A percentile compares a stretch with the other conserved stretches of the same genome.
These are phyloP conservation scores for Jaapia argillacea DNA, from an alignment of 768 basidiomycete genomes.

Conservation along the genomic window DNA sequence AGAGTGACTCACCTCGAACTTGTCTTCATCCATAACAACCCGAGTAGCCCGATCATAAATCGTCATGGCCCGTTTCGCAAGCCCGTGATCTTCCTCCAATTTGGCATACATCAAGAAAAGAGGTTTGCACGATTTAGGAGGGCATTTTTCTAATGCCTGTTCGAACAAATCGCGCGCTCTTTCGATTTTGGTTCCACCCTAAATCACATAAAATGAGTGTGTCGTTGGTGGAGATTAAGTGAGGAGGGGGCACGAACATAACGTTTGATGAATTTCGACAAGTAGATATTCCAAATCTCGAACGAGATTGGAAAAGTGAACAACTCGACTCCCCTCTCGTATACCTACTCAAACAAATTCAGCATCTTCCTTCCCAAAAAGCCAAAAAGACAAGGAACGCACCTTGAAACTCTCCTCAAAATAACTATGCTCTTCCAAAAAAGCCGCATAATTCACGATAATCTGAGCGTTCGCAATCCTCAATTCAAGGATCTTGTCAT, in stretches of 20 bases:
- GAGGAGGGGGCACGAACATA: constrained; percentile 49
- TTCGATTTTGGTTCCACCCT: constrained; percentile 93
- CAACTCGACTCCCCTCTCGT: constrained; percentile 92
- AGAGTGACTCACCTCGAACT: constrained; percentile 68
- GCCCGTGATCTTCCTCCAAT: constrained; percentile 88
- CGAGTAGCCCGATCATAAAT: constrained; percentile 91
- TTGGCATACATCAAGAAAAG: constrained; percentile 95
- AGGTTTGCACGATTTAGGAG: constrained; percentile 88
- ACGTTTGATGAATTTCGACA: constrained; percentile 94
- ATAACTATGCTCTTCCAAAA: constrained; percentile 96
- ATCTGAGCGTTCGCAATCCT: constrained; percentile 97
- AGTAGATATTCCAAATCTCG: constrained; percentile 98
- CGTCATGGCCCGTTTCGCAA: constrained; percentile 93
- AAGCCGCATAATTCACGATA: constrained; percentile 94
- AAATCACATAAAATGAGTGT: constrained; percentile 1
- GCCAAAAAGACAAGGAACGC: constrained; percentile 4
- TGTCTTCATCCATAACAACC: constrained; percentile 82
- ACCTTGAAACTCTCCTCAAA: constrained; percentile 99
- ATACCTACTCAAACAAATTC: constrained; percentile 48
- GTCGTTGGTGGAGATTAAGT: not conserved
- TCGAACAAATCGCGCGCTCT: constrained; percentile 96
- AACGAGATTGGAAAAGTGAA: constrained; percentile 98
- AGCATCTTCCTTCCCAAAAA: not conserved
- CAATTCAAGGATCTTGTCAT: constrained; percentile 93
- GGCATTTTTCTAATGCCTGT: constrained; percentile 94